These are phyloP conservation scores for Phanerochaete sordida DNA, from an alignment of 768 basidiomycete species.

Conservation along the genomic window DNA sequence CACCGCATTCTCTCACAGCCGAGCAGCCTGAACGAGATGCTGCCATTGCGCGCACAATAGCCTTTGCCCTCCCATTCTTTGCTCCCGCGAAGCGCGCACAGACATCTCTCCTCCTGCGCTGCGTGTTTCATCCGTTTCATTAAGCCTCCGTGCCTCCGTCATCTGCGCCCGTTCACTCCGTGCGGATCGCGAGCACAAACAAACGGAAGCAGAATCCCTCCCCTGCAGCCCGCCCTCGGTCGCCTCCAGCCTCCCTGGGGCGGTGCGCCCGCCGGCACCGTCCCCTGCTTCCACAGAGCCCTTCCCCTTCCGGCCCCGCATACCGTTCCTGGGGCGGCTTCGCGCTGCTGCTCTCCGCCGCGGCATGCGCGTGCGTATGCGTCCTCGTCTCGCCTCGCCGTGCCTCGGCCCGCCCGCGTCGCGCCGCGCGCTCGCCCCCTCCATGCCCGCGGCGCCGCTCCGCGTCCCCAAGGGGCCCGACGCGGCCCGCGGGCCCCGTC, in stretches of 20 bases:
- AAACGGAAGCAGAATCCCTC: not conserved
- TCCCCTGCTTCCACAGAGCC: too few species aligned
- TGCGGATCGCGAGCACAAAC: not conserved
- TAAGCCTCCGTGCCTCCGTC: constrained; percentile 1
- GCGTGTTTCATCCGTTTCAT: constrained; percentile 13
- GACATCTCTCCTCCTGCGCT: not conserved
- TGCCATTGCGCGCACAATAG: not conserved
- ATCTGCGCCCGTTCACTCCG: not conserved
- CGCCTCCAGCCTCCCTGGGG: not conserved
- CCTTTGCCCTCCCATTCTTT: not conserved
- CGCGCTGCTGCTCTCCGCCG: not conserved
- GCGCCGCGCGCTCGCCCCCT: not conserved
- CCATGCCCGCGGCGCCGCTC: not conserved
- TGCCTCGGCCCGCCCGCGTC: not conserved
- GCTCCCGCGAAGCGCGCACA: constrained; percentile 11
- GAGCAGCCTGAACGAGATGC: not conserved
- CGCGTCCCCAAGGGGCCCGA: too few species aligned
- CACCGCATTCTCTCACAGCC: not conserved
- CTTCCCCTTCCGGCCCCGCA: not conserved
- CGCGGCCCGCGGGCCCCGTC: too few species aligned
- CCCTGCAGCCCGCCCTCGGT: too few species aligned
- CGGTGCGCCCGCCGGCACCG: too few species aligned
- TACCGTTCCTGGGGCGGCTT: not conserved
- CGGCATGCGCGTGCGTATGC: not conserved
- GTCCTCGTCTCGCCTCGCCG: not conserved